Evolutionary conservation across 2,329 filamentous ascomycete genomes (phyloP), one percentile per base, ranked within the genome.

Genomic region (Magnaporthiopsis poae): DNA sequence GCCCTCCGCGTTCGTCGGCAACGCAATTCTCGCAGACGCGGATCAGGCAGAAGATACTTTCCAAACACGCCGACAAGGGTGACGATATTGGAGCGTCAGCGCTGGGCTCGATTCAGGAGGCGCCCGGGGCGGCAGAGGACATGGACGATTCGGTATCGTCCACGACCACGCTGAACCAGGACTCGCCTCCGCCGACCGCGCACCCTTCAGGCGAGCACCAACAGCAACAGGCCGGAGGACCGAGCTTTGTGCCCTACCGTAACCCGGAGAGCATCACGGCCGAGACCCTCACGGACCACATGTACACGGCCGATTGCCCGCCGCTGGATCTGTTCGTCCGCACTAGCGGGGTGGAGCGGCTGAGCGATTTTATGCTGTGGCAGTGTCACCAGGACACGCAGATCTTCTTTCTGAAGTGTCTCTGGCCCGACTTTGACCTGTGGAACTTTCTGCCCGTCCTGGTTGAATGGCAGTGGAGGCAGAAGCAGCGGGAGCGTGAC

Each of bases 321-420:
- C 95, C 95, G 0, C 80, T 98, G 60, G 95, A 99, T 74, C 84
- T 99, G 15, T 88, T 99, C 66, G 85, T 99, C 64, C 87, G 95
- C 64, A 99, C 95, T 5, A 97, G 92, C 69, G 94, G 93, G 35
- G 95, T 99, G 18, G 90, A 93, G 76, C 86, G 95, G 63, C 81
- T 99, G 68, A 97, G 92, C 74, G 95, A 99, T 76, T 99, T 98
- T 73, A 95, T 99, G 93, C 87, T 99, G 46, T 99, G 95, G 95
- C 95, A 99, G 78, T 95, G 91, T 72, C 93, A 98, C 74, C 87
- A 96, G 74, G 84, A 94, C 69, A 97, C 95, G 0, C 90, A 96
- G 68, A 90, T 99, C 70, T 91, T 96, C 68, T 99, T 98, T 75
- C 79, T 97, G 67, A 86, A 96, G 72, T 95, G 91, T 70, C 82